Conservation (phyloP, 1,284 basidiomycete species). For the Ceratobasidium sp. region DNA sequence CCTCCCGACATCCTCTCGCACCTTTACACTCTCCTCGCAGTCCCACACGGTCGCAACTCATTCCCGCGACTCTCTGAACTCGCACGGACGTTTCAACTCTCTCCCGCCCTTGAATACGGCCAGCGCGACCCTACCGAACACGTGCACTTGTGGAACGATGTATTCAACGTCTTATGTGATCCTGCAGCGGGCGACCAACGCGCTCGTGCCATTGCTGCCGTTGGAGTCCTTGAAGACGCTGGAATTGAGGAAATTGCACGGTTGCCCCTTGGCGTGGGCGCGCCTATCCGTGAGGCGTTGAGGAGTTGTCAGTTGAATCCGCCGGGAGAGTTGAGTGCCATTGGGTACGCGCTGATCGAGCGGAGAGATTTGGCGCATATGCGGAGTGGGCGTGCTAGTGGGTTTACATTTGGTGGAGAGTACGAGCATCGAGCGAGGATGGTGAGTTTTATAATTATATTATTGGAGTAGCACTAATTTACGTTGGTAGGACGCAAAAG, state of each 20-base stretch:
- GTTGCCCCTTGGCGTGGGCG: conserved; percentile 71
- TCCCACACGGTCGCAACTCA: conserved; percentile 20
- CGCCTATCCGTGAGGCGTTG: conserved; percentile 83
- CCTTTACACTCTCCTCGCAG: conserved; percentile 44
- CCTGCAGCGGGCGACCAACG: conserved; percentile 25
- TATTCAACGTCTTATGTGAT: conserved; percentile 32
- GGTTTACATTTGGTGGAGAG: conserved; percentile 38
- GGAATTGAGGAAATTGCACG: conserved; percentile 56
- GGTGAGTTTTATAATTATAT: conserved; percentile 38
- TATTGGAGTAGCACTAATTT: background rate
- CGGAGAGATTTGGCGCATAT: conserved; percentile 71
- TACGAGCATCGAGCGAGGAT: conserved; percentile 38
- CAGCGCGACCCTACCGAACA: conserved; percentile 13
- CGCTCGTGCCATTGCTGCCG: conserved; percentile 34
- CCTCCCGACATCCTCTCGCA: conserved; percentile 52
- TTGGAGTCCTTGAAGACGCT: conserved; percentile 31
- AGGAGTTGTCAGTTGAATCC: conserved; percentile 82
- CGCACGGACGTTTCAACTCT: conserved; percentile 31
- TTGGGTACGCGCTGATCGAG: conserved; percentile 77
- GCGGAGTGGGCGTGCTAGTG: conserved; percentile 36
- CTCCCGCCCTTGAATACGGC: conserved; percentile 39
- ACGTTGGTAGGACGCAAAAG: conserved; percentile 22
- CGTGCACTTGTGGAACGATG: conserved; percentile 34
- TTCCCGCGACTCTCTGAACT: conserved; percentile 44
- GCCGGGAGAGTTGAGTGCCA: conserved; percentile 70